Evolutionary conservation across 2,329 filamentous ascomycete species (phyloP).

Genomic region (Hypocreales sp.): DNA sequence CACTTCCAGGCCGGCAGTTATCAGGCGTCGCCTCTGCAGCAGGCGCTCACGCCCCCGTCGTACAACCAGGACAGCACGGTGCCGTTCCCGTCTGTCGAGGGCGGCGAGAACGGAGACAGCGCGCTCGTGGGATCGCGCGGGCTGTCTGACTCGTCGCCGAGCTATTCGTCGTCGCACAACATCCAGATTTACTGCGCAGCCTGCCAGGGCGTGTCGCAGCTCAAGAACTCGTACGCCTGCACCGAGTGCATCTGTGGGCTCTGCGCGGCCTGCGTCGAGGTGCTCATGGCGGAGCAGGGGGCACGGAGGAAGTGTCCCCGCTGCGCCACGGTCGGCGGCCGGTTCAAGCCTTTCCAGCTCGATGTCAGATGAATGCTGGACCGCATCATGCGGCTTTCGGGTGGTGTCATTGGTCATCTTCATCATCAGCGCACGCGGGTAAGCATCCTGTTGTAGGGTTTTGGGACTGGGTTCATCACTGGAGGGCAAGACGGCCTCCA

Average conservation of each 20-base stretch:
- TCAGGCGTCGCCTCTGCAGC: conserved; percentile 79
- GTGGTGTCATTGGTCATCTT: too few relatives aligned
- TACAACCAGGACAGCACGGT: conserved; percentile 53
- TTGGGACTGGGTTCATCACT: too few relatives aligned
- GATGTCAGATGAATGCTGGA: conserved; percentile 41
- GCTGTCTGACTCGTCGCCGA: conserved; percentile 55
- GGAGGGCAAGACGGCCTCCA: too few relatives aligned
- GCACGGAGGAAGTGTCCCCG: conserved; percentile 63
- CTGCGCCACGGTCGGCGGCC: conserved; percentile 63
- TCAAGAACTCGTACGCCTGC: conserved; percentile 82
- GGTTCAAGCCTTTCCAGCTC: conserved; percentile 74
- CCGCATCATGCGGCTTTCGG: too few relatives aligned
- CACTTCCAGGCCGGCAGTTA: conserved; percentile 53
- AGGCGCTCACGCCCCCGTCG: conserved; percentile 72
- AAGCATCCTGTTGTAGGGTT: too few relatives aligned
- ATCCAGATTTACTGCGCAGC: conserved; percentile 89
- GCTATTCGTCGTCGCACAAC: conserved; percentile 54
- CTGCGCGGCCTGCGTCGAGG: conserved; percentile 75
- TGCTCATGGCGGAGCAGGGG: conserved; percentile 61
- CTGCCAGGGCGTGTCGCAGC: conserved; percentile 60
- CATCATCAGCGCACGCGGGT: too few relatives aligned
- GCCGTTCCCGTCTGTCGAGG: conserved; percentile 81
- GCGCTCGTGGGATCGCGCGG: conserved; percentile 55
- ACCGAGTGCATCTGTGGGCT: conserved; percentile 93
- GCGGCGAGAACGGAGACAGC: conserved; percentile 55